Evolutionary conservation across 2,329 filamentous ascomycete species (phyloP).

Genomic region (Dactylellina drechsleri): DNA sequence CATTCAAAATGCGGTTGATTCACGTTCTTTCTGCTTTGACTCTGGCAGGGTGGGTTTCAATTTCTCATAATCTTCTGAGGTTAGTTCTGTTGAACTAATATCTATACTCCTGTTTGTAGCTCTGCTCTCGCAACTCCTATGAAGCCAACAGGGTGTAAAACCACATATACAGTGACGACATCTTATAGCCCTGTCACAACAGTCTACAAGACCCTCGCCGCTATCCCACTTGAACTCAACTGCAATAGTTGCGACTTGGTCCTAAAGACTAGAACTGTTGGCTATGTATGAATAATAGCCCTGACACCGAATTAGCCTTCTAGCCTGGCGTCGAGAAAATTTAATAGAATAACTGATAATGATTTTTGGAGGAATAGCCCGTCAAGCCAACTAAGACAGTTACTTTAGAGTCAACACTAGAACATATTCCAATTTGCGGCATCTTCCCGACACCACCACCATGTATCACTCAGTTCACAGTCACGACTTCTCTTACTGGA

Average conservation of each 20-base stretch:
- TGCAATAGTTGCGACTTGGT: slow-evolving; percentile 17
- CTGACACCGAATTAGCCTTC: too few species aligned
- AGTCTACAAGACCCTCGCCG: slow-evolving; percentile 21
- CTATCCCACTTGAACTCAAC: slow-evolving; percentile 26
- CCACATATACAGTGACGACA: slow-evolving; percentile 25
- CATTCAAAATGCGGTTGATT: slow-evolving; percentile 7
- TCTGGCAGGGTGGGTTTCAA: slow-evolving; percentile 3
- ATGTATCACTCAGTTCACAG: slow-evolving; percentile 17
- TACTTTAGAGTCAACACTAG: neutral
- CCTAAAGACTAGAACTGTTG: slow-evolving; percentile 15
- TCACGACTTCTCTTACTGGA: slow-evolving; percentile 28
- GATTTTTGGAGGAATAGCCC: neutral
- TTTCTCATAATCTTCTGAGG: neutral
- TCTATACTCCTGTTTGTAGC: neutral
- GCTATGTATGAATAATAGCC: neutral
- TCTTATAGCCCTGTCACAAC: slow-evolving; percentile 16
- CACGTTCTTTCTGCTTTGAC: neutral
- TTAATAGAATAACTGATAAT: too few species aligned
- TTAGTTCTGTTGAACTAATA: neutral
- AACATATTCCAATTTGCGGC: slow-evolving; percentile 11
- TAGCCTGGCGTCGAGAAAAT: too few species aligned
- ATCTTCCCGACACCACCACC: slow-evolving; percentile 6
- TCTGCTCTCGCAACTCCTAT: slow-evolving; percentile 10
- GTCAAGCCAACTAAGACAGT: slow-evolving; percentile 16
- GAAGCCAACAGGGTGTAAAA: slow-evolving; percentile 6